phyloP scores from a whole-genome alignment of 169 alveolate species.

The Plasmodium cynomolgi region DNA sequence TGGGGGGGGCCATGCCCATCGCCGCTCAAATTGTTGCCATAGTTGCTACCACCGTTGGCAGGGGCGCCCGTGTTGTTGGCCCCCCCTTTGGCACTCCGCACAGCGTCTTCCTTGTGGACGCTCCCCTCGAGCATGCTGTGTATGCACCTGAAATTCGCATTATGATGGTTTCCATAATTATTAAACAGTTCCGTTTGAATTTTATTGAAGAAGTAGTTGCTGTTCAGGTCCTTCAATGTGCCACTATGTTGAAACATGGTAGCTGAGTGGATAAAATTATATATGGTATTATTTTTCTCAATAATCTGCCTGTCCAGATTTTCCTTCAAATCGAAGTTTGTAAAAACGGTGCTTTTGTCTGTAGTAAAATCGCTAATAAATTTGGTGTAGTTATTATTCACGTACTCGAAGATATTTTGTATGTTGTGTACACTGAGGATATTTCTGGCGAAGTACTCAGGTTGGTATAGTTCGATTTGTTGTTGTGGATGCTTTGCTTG shows the following conservation, averaged over 20 bases:
- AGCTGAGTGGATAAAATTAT: conserved; percentile 58
- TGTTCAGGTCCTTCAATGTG: conserved; percentile 27
- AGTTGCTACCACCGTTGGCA: neutral
- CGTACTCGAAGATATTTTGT: conserved; percentile 42
- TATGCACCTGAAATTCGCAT: conserved; percentile 20
- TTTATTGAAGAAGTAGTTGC: conserved; percentile 44
- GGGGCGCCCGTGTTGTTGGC: neutral
- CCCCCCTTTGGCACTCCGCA: neutral
- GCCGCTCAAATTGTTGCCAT: neutral
- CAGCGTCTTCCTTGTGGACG: neutral
- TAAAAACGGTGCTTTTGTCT: conserved; percentile 46
- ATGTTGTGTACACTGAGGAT: conserved; percentile 39
- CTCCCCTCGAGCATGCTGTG: neutral
- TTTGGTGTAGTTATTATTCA: conserved; percentile 43
- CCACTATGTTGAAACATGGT: conserved; percentile 66
- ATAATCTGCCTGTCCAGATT: conserved; percentile 46
- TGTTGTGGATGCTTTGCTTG: neutral
- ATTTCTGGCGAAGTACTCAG: conserved; percentile 13
- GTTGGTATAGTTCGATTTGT: neutral
- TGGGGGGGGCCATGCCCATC: neutral
- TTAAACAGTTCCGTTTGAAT: conserved; percentile 54
- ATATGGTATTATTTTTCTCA: conserved; percentile 51
- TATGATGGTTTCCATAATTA: neutral
- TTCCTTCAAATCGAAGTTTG: conserved; percentile 53
- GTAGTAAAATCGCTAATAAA: conserved; percentile 62